A percentile compares a stretch with the other conserved stretches of the same genome.
Conservation (phyloP, 441 rosid genomes). For the Erodium moschatum region DNA sequence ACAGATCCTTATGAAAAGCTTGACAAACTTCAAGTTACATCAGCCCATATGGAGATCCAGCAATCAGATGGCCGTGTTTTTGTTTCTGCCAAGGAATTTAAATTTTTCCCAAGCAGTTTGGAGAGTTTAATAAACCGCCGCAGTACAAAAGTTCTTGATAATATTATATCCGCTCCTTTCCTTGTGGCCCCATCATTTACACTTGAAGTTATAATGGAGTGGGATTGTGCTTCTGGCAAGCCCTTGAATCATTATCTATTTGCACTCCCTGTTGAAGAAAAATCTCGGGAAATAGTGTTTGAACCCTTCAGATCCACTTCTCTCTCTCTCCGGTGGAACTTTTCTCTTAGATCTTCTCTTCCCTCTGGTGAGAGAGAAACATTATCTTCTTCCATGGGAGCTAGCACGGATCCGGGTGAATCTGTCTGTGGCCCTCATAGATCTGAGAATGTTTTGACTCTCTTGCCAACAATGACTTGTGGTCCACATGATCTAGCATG, state of each 20-base stretch:
- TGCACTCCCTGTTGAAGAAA: constrained; percentile 82
- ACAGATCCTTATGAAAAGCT: constrained; percentile 93
- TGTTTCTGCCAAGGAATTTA: constrained; percentile 70
- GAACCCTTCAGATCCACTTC: constrained; percentile 98
- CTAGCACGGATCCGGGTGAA: constrained; percentile 28
- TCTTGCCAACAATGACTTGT: constrained; percentile 56
- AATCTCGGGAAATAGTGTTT: constrained; percentile 70
- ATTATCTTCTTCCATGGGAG: constrained; percentile 33
- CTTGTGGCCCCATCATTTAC: constrained; percentile 68
- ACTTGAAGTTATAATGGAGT: constrained; percentile 82
- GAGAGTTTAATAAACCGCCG: constrained; percentile 69
- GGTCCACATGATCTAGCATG: constrained; percentile 99
- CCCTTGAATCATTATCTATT: constrained; percentile 86
- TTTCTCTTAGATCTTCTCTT: constrained; percentile 59
- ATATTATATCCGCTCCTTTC: constrained; percentile 42
- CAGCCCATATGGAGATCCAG: constrained; percentile 72
- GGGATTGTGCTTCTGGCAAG: constrained; percentile 89
- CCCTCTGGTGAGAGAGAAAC: constrained; percentile 30
- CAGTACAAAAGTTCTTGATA: constrained; percentile 54
- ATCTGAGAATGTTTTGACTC: constrained; percentile 36
- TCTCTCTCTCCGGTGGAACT: constrained; percentile 78
- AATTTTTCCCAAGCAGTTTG: constrained; percentile 72
- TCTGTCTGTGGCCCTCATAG: constrained; percentile 31
- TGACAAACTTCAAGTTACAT: constrained; percentile 68
- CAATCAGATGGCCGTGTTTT: constrained; percentile 86